Conservation (phyloP, 371 early-diverging fungal species). For the Apophysomyces trapeziformis region DNA sequence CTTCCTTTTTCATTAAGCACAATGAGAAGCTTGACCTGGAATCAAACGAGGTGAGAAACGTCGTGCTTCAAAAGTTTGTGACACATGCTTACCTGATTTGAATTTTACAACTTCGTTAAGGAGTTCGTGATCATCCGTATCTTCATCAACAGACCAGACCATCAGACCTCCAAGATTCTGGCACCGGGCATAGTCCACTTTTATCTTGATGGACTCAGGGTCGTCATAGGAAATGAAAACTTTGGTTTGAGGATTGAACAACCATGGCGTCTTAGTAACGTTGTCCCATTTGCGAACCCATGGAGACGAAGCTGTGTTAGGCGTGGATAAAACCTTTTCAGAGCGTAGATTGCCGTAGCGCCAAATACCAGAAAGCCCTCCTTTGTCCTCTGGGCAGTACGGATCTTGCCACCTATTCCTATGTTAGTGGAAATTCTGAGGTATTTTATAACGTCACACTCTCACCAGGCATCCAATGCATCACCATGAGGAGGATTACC, state of each 20-base stretch:
- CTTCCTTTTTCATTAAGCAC: not conserved
- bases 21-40: not conserved
- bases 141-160: constrained; percentile 55
- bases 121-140: constrained; percentile 29
- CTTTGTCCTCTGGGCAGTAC: constrained; percentile 29
- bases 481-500: constrained; percentile 39
- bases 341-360: constrained; percentile 55
- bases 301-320: constrained; percentile 48
- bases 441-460: constrained; percentile 17
- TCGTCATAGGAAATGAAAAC: constrained; percentile 67
- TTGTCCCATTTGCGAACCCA: constrained; percentile 63
- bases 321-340: constrained; percentile 51
- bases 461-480: constrained; percentile 30
- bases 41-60: not conserved
- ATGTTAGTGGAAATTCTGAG: not conserved
- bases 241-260: constrained; percentile 57
- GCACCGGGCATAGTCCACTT: constrained; percentile 46
- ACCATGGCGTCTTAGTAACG: constrained; percentile 58
- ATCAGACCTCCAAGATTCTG: constrained; percentile 56
- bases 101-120: constrained; percentile 26
- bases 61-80: not conserved
- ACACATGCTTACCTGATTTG: constrained; percentile 17
- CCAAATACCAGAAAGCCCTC: constrained; percentile 53
- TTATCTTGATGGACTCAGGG: constrained; percentile 50
- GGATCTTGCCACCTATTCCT: constrained; percentile 19